Evolutionary conservation across 208 protist species (phyloP).

Genomic region (Crithidia bombi): DNA sequence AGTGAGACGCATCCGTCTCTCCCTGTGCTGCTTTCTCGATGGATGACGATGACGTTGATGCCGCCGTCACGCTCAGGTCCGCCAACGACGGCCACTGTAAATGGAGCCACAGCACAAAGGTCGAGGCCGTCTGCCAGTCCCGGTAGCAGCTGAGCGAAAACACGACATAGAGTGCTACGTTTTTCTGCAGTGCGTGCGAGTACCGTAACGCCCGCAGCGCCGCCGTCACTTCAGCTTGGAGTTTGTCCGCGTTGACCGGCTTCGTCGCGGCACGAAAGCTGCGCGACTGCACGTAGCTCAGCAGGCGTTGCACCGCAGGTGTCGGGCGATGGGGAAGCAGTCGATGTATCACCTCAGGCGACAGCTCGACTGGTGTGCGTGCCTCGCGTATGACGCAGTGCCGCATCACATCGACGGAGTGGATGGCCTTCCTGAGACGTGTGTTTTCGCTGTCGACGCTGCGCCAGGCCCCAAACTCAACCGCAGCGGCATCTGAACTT

Average conservation of each 20-base stretch:
- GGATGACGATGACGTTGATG: background rate
- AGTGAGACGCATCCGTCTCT: slow-evolving; percentile 15
- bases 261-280: background rate
- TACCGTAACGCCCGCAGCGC: slow-evolving; percentile 12
- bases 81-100: slow-evolving; percentile 12
- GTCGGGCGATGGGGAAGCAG: slow-evolving; percentile 9
- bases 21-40: background rate
- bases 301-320: slow-evolving; percentile 1
- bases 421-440: slow-evolving; percentile 1
- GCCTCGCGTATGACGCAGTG: slow-evolving; percentile 52
- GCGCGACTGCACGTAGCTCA: slow-evolving; percentile 1
- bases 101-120: slow-evolving; percentile 18
- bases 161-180: slow-evolving; percentile 18
- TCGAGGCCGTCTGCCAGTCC: slow-evolving; percentile 12
- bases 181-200: slow-evolving; percentile 10
- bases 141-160: slow-evolving; percentile 9
- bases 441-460: slow-evolving; percentile 2
- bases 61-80: background rate
- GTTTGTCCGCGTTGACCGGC: background rate
- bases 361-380: slow-evolving; percentile 32
- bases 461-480: slow-evolving; percentile 44
- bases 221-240: background rate
- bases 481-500: background rate
- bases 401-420: slow-evolving; percentile 18
- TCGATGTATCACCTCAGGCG: slow-evolving; percentile 35